Conservation (phyloP, 2,329 filamentous ascomycete species). For the Phoma sp. region DNA sequence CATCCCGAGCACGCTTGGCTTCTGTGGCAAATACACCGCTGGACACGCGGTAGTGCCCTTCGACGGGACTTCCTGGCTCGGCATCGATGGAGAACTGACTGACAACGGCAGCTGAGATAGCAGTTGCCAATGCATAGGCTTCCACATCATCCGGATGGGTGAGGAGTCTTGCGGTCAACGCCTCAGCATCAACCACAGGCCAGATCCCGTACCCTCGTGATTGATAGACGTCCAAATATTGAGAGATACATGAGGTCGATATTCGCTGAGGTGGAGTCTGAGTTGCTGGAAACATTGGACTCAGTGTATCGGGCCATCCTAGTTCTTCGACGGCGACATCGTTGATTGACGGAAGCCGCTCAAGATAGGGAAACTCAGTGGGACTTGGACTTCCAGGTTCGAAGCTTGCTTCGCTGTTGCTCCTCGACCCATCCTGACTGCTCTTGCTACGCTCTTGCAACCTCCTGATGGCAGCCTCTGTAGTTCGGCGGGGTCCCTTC, state of each 20-base stretch:
- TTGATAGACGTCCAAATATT: conserved; percentile 43
- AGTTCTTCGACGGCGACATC: conserved; percentile 26
- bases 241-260: conserved; percentile 40
- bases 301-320: conserved; percentile 36
- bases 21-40: conserved; percentile 40
- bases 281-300: conserved; percentile 22
- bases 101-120: conserved; percentile 44
- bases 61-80: conserved; percentile 38
- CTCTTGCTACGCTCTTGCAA: conserved; percentile 40
- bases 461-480: conserved; percentile 42
- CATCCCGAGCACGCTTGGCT: conserved; percentile 34
- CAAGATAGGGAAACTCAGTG: conserved; percentile 35
- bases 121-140: conserved; percentile 39
- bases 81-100: conserved; percentile 44
- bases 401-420: conserved; percentile 42
- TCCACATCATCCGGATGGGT: conserved; percentile 41
- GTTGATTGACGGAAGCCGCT: conserved; percentile 29
- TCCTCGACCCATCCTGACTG: conserved; percentile 29
- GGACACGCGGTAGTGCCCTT: conserved; percentile 41
- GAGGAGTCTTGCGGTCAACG: conserved; percentile 39
- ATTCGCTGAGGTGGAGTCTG: conserved; percentile 33
- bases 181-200: conserved; percentile 44
- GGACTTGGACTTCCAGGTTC: conserved; percentile 39
- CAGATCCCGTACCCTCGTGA: conserved; percentile 42
- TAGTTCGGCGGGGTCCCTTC: conserved; percentile 44